Evolutionary conservation across 371 early-diverging fungal species (phyloP).

Genomic region (Apophysomyces elegans): DNA sequence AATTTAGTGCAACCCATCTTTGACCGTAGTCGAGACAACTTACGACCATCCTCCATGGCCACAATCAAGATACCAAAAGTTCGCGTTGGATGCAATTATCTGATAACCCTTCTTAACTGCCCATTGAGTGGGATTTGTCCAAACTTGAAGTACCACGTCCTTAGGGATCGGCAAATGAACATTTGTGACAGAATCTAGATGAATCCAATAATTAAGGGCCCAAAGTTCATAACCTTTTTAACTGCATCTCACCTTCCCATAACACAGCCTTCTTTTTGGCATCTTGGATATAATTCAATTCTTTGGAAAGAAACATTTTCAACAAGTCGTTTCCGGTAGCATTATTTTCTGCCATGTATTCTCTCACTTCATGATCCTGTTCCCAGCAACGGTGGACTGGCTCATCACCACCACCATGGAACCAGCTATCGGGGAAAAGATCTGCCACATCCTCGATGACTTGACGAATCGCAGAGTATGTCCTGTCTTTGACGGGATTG

Average conservation of each 20-base stretch:
- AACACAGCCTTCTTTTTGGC: constrained; percentile 53
- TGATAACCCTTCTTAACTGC: constrained; percentile 60
- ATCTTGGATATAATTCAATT: constrained; percentile 31
- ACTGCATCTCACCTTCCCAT: constrained; percentile 54
- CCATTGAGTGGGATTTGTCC: constrained; percentile 53
- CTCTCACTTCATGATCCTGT: constrained; percentile 37
- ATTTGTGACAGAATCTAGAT: constrained; percentile 43
- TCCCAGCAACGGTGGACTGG: constrained; percentile 74
- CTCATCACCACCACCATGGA: constrained; percentile 77
- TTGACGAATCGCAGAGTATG: constrained; percentile 57
- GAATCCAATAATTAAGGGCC: not conserved
- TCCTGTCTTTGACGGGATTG: constrained; percentile 61
- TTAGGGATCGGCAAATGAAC: constrained; percentile 47
- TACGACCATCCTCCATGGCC: constrained; percentile 68
- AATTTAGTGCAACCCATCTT: not conserved
- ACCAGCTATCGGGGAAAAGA: constrained; percentile 65
- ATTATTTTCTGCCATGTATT: constrained; percentile 45
- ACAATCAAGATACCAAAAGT: constrained; percentile 75
- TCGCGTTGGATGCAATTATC: constrained; percentile 60
- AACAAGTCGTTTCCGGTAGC: constrained; percentile 43
- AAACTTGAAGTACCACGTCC: constrained; percentile 65
- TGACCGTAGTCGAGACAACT: constrained; percentile 6
- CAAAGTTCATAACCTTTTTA: not conserved
- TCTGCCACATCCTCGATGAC: constrained; percentile 61
- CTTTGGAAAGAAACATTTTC: constrained; percentile 36